Conservation (phyloP, 257 asterid species). For the Przewalskia tangutica region DNA sequence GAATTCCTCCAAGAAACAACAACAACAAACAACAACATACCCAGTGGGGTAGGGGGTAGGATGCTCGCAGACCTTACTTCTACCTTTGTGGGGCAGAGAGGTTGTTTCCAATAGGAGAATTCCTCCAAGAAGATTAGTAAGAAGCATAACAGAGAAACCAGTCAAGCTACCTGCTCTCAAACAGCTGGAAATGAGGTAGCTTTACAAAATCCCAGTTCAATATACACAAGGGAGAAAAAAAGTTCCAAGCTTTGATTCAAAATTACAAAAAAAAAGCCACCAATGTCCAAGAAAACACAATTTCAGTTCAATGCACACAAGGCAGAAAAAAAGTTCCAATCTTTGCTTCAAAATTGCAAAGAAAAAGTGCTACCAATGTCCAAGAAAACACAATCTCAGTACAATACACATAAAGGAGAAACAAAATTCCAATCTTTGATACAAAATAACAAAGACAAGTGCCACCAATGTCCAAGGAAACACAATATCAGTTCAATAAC, state of each 20-base stretch:
- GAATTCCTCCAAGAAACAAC: neutral
- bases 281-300: slow-evolving; percentile 16
- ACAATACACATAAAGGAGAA: neutral
- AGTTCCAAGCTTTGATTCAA: neutral
- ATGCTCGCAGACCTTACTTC: too few species aligned
- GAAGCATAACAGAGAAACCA: neutral
- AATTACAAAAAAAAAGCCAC: neutral
- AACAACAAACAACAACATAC: too few species aligned
- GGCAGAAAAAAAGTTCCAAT: neutral
- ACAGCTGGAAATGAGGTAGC: neutral
- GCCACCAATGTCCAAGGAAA: too few species aligned
- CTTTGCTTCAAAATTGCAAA: neutral
- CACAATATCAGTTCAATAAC: too few species aligned
- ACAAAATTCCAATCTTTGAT: neutral
- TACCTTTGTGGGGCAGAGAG: too few species aligned
- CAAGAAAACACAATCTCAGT: slow-evolving; percentile 18
- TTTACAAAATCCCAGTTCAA: neutral
- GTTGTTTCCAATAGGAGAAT: neutral
- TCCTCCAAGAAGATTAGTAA: neutral
- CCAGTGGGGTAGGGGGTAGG: too few species aligned
- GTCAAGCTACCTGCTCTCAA: neutral
- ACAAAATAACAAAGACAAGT: neutral
- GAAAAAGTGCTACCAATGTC: neutral
- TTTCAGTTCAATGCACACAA: slow-evolving; percentile 1
- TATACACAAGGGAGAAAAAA: neutral